These are phyloP conservation scores for Davidsoniella neocaledoniae DNA, from an alignment of 2,329 filamentous ascomycete species.

Conservation along the genomic window DNA sequence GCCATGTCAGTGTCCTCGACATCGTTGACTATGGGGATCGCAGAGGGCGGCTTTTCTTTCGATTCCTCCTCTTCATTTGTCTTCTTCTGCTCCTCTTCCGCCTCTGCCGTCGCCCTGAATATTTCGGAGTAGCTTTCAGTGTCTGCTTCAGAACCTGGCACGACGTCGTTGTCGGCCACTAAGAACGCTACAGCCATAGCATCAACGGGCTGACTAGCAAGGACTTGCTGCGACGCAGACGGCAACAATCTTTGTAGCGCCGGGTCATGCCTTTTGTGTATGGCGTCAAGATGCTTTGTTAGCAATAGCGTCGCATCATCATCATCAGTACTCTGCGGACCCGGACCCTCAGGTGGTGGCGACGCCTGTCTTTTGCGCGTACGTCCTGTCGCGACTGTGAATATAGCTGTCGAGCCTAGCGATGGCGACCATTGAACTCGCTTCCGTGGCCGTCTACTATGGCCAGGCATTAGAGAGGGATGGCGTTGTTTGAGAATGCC, in stretches of 20 bases:
- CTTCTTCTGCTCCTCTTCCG: constrained; percentile 8
- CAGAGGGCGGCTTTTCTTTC: neutral
- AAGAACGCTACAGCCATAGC: constrained; percentile 35
- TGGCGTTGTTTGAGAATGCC: constrained; percentile 6
- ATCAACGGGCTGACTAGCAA: constrained; percentile 24
- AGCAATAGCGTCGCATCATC: constrained; percentile 13
- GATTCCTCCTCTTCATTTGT: constrained; percentile 10
- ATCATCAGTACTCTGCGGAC: neutral
- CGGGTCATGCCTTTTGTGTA: constrained; percentile 2
- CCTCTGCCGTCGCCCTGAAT: constrained; percentile 1
- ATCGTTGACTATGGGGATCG: neutral
- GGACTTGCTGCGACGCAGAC: constrained; percentile 25
- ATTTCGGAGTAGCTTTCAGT: constrained; percentile 8
- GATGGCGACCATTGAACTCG: constrained; percentile 23
- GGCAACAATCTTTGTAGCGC: constrained; percentile 21
- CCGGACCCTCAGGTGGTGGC: neutral
- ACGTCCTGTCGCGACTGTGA: constrained; percentile 5
- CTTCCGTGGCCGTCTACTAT: constrained; percentile 13
- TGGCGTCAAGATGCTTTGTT: constrained; percentile 8
- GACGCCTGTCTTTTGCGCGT: constrained; percentile 3
- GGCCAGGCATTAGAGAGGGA: neutral
- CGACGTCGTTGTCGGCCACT: constrained; percentile 23
- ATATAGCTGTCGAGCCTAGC: constrained; percentile 8
- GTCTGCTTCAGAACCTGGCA: constrained; percentile 8
- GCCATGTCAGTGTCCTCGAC: constrained; percentile 7